Conservation (phyloP, 192 early-diverging fungal species). For the Dispira simplex region DNA sequence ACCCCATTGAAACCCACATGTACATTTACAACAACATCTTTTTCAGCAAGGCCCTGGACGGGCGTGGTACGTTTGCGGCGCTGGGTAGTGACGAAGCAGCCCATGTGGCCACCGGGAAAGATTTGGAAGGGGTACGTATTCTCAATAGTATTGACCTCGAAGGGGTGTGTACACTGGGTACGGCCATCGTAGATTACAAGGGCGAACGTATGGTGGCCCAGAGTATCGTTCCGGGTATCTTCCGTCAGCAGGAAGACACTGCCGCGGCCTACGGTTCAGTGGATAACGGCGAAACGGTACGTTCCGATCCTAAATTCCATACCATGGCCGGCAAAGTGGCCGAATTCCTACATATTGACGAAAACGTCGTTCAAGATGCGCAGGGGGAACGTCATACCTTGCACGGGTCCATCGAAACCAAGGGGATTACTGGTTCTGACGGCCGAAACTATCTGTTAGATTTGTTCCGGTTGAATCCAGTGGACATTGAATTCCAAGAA, state of each 20-base stretch:
- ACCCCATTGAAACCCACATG: slow-evolving; percentile 64
- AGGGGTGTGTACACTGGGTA: slow-evolving; percentile 77
- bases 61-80: slow-evolving; percentile 63
- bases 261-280: slow-evolving; percentile 84
- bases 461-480: slow-evolving; percentile 78
- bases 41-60: slow-evolving; percentile 79
- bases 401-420: slow-evolving; percentile 75
- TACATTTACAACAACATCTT: slow-evolving; percentile 95
- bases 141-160: slow-evolving; percentile 59
- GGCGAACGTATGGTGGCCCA: slow-evolving; percentile 86
- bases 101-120: slow-evolving; percentile 88
- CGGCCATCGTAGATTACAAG: slow-evolving; percentile 84
- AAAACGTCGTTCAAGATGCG: slow-evolving; percentile 61
- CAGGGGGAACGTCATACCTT: slow-evolving; percentile 44
- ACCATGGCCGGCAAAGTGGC: slow-evolving; percentile 50
- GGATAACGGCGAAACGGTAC: slow-evolving; percentile 65
- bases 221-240: slow-evolving; percentile 80
- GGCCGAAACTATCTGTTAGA: slow-evolving; percentile 86
- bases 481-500: slow-evolving; percentile 83
- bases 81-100: slow-evolving; percentile 80
- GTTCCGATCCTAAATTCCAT: slow-evolving; percentile 61
- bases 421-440: slow-evolving; percentile 86
- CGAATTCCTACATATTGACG: slow-evolving; percentile 58
- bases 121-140: slow-evolving; percentile 74
- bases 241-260: slow-evolving; percentile 53